Conservation (phyloP, 148 eudicot species). For the Polygonum aviculare region DNA sequence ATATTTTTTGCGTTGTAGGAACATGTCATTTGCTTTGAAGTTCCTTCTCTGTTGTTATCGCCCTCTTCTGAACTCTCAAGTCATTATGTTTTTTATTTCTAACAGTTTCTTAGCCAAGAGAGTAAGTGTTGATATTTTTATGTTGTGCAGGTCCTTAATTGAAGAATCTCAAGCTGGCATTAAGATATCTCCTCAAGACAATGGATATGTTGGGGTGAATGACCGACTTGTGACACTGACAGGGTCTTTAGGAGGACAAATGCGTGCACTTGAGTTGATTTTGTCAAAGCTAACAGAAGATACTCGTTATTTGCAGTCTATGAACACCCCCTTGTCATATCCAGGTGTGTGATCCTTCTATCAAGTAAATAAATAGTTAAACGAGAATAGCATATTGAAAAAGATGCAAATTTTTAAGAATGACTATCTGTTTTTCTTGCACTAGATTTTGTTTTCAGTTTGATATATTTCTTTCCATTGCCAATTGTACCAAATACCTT, state of each 20-base stretch:
- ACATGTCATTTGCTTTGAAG: not conserved
- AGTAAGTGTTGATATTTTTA: not conserved
- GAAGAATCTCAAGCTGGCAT: slow-evolving; percentile 83
- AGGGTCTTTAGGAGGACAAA: slow-evolving; percentile 70
- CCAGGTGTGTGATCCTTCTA: slow-evolving; percentile 36
- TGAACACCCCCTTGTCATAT: slow-evolving; percentile 64
- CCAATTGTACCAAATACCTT: not conserved
- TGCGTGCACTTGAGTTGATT: slow-evolving; percentile 74
- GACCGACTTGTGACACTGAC: slow-evolving; percentile 78
- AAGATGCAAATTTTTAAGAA: not conserved
- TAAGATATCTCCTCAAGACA: slow-evolving; percentile 90
- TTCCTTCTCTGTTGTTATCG: not conserved
- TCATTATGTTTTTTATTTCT: not conserved
- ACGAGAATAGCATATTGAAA: not conserved
- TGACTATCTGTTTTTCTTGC: not conserved
- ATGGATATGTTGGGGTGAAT: slow-evolving; percentile 55
- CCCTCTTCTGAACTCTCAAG: not conserved
- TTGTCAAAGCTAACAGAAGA: slow-evolving; percentile 67
- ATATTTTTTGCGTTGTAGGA: not conserved
- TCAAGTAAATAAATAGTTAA: not conserved
- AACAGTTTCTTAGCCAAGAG: not conserved
- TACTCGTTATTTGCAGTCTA: slow-evolving; percentile 57
- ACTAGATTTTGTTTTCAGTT: not conserved
- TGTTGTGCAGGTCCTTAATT: slow-evolving; percentile 61
- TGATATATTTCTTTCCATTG: not conserved